Evolutionary conservation across 2,329 filamentous ascomycete genomes (phyloP), one percentile per base, ranked within the genome.

Genomic region (Arthrobotrys sinensis): DNA sequence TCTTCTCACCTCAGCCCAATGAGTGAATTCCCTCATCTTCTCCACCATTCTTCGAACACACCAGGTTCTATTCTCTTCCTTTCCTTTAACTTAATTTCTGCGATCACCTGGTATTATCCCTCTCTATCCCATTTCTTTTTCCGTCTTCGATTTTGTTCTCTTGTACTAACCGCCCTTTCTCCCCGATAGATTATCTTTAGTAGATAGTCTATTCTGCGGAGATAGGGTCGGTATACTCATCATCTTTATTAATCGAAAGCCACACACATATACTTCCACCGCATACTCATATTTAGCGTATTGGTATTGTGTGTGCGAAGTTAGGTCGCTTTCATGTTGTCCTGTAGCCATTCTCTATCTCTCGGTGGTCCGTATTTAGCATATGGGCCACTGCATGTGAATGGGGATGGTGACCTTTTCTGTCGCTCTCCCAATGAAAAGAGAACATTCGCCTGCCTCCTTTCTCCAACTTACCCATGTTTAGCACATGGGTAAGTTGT

Each of bases 391-490:
- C 40, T 14, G 40, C 2, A 12, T 45, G 11, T 12, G 40, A 2
- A n/a, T n/a, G 12, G 40, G n/a, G 4, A 45, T 16, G 12, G 40
- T 12, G 11, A 16, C 1, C 2, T n/a, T 12, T 16, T 1, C 1
- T 45, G 4, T 45, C 11, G 4, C n/a, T 45, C 14, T 16, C 14
- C 40, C 19, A 34, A 40, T 14, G 3, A 32, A 4, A 38, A 40
- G 24, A 14, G 16, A 19, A 34, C n/a, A 40, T 38, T 38, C 50
- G 8, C 32, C 10, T 57, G 28, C 28, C 16, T 57, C 34, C 12
- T 14, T 38, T 57, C 52, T 57, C 32, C 34, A 3, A n/a, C 52
- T 21, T 28, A 40, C 16, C 16, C 52, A 38, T 57, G 32, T 38
- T 57, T 57, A 57, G 16, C 32, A 36, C 32, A 57, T 38, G 32